Percentiles rank a stretch among this genome's conserved stretches.
These are phyloP conservation scores for Extremus antarcticus DNA, from an alignment of 495 filamentous ascomycete genomes.

Conservation along the genomic window DNA sequence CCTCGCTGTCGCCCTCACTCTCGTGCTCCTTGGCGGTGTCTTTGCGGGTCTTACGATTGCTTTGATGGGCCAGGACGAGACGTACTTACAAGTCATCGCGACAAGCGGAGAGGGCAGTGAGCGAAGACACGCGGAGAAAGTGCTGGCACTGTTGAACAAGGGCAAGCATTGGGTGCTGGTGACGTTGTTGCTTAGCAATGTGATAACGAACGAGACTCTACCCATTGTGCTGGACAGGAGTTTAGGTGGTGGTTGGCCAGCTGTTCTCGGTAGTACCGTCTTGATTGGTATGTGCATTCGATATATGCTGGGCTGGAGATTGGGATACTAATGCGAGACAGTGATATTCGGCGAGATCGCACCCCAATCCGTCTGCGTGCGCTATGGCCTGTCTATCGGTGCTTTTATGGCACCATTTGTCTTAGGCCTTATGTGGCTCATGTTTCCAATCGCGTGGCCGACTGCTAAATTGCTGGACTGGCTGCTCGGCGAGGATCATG, in stretches of 20 bases:
- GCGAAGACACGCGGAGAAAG: constrained; percentile 68
- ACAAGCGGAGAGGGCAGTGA: constrained; percentile 73
- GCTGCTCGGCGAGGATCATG: constrained; percentile 82
- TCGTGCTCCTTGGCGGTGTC: constrained; percentile 82
- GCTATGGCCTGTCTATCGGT: constrained; percentile 92
- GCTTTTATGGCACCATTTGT: constrained; percentile 89
- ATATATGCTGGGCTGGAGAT: neutral
- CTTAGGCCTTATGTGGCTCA: constrained; percentile 78
- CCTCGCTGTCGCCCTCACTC: constrained; percentile 52
- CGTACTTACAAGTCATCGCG: constrained; percentile 89
- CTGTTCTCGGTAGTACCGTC: constrained; percentile 82
- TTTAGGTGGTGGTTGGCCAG: constrained; percentile 88
- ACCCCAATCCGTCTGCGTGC: constrained; percentile 91
- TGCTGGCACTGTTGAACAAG: constrained; percentile 66
- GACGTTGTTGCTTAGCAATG: constrained; percentile 85
- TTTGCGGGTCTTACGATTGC: constrained; percentile 96
- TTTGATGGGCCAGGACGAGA: constrained; percentile 85
- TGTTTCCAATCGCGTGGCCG: constrained; percentile 78
- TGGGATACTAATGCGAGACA: constrained; percentile 25
- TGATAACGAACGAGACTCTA: constrained; percentile 95
- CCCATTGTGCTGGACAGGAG: constrained; percentile 91
- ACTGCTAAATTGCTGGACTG: constrained; percentile 82
- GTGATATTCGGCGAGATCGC: constrained; percentile 97
- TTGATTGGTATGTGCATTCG: constrained; percentile 65
- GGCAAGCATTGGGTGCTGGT: constrained; percentile 99